Conservation (phyloP, 805 yeast genomes). For the Blastobotrys americana region DNA sequence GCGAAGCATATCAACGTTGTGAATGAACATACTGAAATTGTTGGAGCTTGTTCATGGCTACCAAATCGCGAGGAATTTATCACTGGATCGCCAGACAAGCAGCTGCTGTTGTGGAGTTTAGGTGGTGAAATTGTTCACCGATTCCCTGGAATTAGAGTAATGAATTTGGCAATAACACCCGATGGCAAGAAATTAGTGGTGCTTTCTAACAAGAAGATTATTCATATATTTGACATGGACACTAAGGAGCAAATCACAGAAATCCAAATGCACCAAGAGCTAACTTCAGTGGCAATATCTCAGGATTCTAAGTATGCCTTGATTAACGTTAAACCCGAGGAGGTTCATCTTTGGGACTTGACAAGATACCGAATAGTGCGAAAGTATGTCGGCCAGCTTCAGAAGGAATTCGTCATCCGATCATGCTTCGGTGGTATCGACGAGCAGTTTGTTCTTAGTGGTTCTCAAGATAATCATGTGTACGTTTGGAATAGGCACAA, state of each 20-base stretch:
- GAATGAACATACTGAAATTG: conserved; percentile 24
- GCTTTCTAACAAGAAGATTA: conserved; percentile 54
- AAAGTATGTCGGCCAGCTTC: conserved; percentile 66
- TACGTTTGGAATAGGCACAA: conserved; percentile 72
- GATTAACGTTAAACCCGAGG: conserved; percentile 65
- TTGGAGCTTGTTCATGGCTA: conserved; percentile 61
- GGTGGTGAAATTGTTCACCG: conserved; percentile 26
- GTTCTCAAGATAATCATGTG: conserved; percentile 73
- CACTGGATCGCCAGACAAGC: conserved; percentile 73
- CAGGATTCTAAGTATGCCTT: conserved; percentile 48
- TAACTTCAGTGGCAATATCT: conserved; percentile 60
- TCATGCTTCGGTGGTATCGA: conserved; percentile 69
- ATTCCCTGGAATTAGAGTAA: conserved; percentile 41
- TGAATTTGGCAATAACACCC: conserved; percentile 60
- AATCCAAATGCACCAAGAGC: conserved; percentile 46
- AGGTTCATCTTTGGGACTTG: conserved; percentile 76
- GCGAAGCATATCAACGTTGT: conserved; percentile 28
- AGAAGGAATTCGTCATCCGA: conserved; percentile 60
- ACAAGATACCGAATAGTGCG: conserved; percentile 48
- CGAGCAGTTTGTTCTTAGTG: conserved; percentile 67
- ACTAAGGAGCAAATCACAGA: conserved; percentile 38
- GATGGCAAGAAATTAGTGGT: conserved; percentile 57
- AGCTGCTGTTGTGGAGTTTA: conserved; percentile 42
- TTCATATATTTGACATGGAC: conserved; percentile 51
- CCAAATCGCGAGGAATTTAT: conserved; percentile 51